These are phyloP conservation scores for Phytomonas serpens DNA, from an alignment of 208 protist genomes.

Conservation along the genomic window DNA sequence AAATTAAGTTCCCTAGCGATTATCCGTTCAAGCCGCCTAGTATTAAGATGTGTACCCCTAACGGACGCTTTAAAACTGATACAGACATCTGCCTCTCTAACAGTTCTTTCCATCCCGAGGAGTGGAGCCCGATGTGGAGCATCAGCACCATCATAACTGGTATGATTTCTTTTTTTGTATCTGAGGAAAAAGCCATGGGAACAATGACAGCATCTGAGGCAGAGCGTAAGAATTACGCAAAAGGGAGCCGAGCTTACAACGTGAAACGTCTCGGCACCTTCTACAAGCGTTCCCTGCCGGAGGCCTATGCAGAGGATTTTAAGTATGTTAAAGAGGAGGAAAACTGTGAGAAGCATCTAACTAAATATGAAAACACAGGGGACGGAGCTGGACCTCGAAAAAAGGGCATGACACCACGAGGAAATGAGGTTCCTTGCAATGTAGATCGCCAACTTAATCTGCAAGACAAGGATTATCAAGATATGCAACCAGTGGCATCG, in stretches of 20 bases:
- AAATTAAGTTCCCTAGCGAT: constrained; percentile 90
- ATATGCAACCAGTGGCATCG: neutral
- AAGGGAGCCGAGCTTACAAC: constrained; percentile 46
- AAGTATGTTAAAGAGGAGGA: constrained; percentile 13
- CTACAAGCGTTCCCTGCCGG: constrained; percentile 42
- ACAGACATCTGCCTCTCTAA: constrained; percentile 73
- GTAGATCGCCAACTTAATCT: neutral
- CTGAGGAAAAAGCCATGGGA: constrained; percentile 39
- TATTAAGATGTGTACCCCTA: constrained; percentile 83
- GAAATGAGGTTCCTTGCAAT: neutral
- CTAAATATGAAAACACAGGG: neutral
- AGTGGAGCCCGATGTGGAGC: constrained; percentile 86
- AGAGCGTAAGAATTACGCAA: constrained; percentile 33
- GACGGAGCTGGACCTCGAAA: neutral
- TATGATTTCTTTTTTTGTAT: constrained; percentile 75
- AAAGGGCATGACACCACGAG: neutral
- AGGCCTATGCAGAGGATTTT: constrained; percentile 30
- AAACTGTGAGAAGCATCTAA: neutral
- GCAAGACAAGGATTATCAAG: neutral
- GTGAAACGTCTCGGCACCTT: constrained; percentile 18
- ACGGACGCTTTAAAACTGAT: constrained; percentile 65
- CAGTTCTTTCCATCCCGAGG: constrained; percentile 80
- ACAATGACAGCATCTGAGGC: constrained; percentile 19
- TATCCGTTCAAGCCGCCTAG: constrained; percentile 96
- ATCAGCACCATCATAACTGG: constrained; percentile 74